These are phyloP conservation scores for Ustilago xerochloae DNA, from an alignment of 1,284 basidiomycete genomes.

Conservation along the genomic window DNA sequence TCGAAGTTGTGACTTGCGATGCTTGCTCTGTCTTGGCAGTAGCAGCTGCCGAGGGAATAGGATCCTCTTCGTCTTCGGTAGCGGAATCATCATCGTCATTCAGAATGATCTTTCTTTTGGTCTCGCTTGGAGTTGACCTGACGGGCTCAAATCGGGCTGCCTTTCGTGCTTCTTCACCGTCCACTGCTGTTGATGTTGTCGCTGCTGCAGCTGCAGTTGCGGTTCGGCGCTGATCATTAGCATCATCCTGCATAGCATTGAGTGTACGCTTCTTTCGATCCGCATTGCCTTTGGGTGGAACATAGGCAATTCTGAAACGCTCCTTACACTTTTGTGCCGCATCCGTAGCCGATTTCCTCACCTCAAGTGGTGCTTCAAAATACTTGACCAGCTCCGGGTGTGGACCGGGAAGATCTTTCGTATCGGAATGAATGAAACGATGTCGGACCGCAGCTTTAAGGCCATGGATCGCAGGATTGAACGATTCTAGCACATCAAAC, in stretches of 20 bases:
- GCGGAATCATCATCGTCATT: conserved; percentile 37
- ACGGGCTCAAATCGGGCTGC: conserved; percentile 7
- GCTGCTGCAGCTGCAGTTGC: too few relatives aligned
- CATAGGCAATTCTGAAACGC: conserved; percentile 40
- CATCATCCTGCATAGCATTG: conserved; percentile 28
- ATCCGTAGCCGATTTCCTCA: conserved; percentile 70
- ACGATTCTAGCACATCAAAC: conserved; percentile 82
- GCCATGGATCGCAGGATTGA: conserved; percentile 89
- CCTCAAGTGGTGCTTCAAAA: conserved; percentile 79
- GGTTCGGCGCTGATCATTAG: neutral
- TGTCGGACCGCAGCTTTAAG: conserved; percentile 92
- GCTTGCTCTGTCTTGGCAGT: conserved; percentile 1
- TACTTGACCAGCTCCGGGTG: conserved; percentile 86
- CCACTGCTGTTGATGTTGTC: neutral
- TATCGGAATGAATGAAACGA: conserved; percentile 78
- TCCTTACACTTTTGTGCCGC: conserved; percentile 35
- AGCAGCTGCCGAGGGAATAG: conserved; percentile 2
- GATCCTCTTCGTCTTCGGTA: conserved; percentile 41
- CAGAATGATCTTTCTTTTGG: conserved; percentile 7
- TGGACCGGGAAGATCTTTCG: conserved; percentile 81
- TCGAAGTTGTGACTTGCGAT: neutral
- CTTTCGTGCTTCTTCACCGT: conserved; percentile 11
- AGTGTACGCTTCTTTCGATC: conserved; percentile 38
- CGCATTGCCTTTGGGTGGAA: conserved; percentile 40
- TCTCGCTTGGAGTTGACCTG: neutral